Percentiles rank a stretch among this genome's conserved stretches.
Evolutionary conservation across 176 grass and related monocot genomes (phyloP).

Genomic region (Bolboschoenus planiculmis): DNA sequence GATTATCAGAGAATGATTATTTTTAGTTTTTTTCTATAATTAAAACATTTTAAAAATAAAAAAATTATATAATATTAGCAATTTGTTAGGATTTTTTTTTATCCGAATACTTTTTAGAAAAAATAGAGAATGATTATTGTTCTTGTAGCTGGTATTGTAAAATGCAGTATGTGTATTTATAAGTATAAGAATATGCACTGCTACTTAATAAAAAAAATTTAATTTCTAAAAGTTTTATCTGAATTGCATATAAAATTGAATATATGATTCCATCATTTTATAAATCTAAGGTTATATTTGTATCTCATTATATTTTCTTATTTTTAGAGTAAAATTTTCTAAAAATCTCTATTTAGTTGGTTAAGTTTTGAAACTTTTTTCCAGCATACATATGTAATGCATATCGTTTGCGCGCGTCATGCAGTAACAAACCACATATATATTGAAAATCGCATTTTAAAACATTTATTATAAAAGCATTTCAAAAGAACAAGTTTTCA

Average conservation of each 20-base stretch:
- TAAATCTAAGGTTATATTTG: background rate
- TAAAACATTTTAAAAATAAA: background rate
- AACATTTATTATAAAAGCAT: background rate
- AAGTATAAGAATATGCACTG: background rate
- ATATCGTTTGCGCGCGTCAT: no score
- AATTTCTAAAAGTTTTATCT: background rate
- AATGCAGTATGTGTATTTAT: background rate
- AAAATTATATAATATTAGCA: background rate
- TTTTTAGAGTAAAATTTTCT: background rate
- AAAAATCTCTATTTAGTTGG: background rate
- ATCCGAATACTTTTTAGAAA: background rate
- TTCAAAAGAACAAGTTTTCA: background rate
- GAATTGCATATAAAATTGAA: background rate
- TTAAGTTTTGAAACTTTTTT: no score
- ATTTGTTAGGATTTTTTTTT: background rate
- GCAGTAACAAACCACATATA: no score
- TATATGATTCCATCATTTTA: background rate
- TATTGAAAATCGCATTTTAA: no score
- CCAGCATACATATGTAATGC: background rate
- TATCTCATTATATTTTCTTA: background rate
- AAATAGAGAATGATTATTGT: background rate
- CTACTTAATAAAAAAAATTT: background rate
- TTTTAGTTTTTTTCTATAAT: background rate
- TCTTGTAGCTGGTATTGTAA: background rate
- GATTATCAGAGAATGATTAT: background rate